These are phyloP conservation scores for Physcomitrium patens DNA, from an alignment of 225 moss, liverwort and hornwort genomes.

Conservation along the genomic window DNA sequence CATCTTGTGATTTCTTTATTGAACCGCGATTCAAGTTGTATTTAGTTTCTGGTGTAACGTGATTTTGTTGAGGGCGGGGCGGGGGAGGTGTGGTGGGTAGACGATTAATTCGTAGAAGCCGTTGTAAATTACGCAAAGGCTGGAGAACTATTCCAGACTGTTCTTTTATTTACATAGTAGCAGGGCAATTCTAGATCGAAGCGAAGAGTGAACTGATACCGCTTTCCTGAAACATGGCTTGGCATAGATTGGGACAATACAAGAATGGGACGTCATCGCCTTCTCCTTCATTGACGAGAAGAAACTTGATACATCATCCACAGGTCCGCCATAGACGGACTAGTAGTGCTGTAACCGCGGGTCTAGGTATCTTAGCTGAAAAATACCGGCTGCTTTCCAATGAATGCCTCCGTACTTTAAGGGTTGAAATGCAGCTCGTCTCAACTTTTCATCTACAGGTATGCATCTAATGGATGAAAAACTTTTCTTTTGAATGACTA, in stretches of 20 bases:
- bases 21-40: background rate
- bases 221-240: constrained; percentile 25
- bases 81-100: too few species aligned
- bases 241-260: constrained; percentile 76
- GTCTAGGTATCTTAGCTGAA: constrained; percentile 84
- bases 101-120: background rate
- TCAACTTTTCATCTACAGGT: constrained; percentile 88
- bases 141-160: too few species aligned
- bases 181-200: constrained; percentile 8
- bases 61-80: background rate
- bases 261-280: constrained; percentile 47
- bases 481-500: background rate
- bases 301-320: constrained; percentile 52
- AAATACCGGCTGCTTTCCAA: constrained; percentile 81
- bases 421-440: constrained; percentile 90
- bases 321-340: constrained; percentile 83
- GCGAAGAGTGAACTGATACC: constrained; percentile 21
- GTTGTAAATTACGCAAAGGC: background rate
- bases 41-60: constrained; percentile 14
- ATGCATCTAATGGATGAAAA: constrained; percentile 20
- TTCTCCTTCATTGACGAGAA: constrained; percentile 55
- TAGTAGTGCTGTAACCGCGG: constrained; percentile 86
- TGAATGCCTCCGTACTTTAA: constrained; percentile 84
- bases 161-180: background rate
- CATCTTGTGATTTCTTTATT: background rate